Percentiles rank a stretch among this genome's conserved stretches.
Evolutionary conservation across 257 asterid species (phyloP).

Genomic region (Paulownia fortunei): DNA sequence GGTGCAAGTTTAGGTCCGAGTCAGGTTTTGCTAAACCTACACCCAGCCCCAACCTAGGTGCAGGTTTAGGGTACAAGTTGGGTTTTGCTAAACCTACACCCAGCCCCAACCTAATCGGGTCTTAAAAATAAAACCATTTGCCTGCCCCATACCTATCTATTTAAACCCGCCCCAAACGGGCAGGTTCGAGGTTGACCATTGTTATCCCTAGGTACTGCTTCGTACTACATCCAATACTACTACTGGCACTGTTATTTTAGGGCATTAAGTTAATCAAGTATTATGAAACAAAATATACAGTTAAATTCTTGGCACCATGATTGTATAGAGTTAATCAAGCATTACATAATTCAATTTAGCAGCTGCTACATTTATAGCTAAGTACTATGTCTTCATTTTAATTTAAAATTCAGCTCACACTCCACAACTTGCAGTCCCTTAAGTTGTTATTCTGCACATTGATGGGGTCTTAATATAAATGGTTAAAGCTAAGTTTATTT

Average conservation of each 20-base stretch:
- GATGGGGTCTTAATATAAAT: background rate
- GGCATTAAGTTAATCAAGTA: background rate
- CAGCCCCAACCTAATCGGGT: too few relatives aligned
- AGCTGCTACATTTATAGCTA: constrained; percentile 11
- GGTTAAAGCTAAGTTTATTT: background rate
- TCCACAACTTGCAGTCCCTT: background rate
- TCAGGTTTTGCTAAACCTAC: too few relatives aligned
- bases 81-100: too few relatives aligned
- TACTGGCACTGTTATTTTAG: background rate
- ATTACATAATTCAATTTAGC: background rate
- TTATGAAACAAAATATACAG: background rate
- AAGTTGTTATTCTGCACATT: background rate
- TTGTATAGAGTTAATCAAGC: background rate
- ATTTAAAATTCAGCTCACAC: background rate
- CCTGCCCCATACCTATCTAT: background rate
- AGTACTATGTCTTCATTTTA: background rate
- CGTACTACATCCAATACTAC: background rate
- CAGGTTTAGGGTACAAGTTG: too few relatives aligned
- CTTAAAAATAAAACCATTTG: background rate
- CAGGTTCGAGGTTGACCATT: background rate
- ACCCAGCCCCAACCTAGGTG: background rate
- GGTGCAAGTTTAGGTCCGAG: too few relatives aligned
- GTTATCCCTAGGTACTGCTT: background rate
- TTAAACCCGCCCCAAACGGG: background rate
- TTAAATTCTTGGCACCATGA: background rate